Evolutionary conservation across 345 rosid species (phyloP).

Genomic region (Acer yangbiense): DNA sequence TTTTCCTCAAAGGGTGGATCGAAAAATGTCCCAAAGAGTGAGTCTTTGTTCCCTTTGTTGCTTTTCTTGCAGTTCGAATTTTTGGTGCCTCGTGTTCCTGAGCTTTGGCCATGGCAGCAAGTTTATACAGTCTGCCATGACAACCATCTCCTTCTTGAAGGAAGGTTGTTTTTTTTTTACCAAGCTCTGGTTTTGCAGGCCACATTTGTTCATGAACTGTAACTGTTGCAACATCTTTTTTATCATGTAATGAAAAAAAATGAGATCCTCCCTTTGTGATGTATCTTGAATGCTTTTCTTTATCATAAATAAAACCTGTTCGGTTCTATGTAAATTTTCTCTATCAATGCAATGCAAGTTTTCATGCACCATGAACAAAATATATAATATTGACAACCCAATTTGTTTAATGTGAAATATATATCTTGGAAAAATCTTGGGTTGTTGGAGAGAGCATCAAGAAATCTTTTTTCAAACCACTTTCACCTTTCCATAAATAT

Average conservation of each 20-base stretch:
- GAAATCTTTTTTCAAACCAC: neutral
- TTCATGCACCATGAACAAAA: neutral
- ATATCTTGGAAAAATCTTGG: too few relatives aligned
- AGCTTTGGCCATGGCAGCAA: constrained; percentile 51
- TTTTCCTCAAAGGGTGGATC: constrained; percentile 34
- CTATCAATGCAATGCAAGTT: too few relatives aligned
- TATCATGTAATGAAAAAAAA: constrained; percentile 25
- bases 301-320: constrained; percentile 17
- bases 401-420: neutral
- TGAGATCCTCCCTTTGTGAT: constrained; percentile 28
- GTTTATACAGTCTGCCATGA: constrained; percentile 45
- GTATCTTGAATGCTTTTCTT: constrained; percentile 16
- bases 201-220: constrained; percentile 32
- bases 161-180: constrained; percentile 38
- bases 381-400: neutral
- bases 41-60: constrained; percentile 26
- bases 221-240: constrained; percentile 21
- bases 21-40: neutral
- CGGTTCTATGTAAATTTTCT: neutral
- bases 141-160: constrained; percentile 20
- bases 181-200: constrained; percentile 39
- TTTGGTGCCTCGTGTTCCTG: constrained; percentile 35
- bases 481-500: neutral
- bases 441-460: neutral
- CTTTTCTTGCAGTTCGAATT: constrained; percentile 22